phyloP scores from a whole-genome alignment of 176 grass and related monocot species.

The Bolboschoenus planiculmis region DNA sequence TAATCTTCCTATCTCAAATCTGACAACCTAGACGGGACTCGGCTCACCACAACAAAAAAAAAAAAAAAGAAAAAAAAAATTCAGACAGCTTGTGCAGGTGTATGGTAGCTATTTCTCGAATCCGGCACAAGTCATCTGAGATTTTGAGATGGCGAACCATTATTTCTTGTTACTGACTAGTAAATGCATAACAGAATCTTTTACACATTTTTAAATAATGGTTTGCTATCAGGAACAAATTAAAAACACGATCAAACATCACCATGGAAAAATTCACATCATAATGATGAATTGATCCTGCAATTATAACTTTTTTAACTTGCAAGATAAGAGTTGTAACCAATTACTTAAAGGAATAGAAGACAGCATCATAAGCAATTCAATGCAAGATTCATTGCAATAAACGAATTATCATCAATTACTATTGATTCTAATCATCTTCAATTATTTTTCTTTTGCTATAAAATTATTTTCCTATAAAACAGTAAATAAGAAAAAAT shows the following conservation, averaged over 20 bases:
- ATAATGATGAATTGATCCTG: background rate
- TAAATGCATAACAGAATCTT: background rate
- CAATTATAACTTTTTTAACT: background rate
- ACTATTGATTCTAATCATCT: background rate
- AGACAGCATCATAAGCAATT: background rate
- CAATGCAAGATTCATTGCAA: background rate
- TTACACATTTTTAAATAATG: background rate
- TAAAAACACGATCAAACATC: background rate
- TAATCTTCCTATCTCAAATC: background rate
- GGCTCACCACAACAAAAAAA: too few relatives aligned
- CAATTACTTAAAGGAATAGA: background rate
- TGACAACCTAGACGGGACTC: background rate
- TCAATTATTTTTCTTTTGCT: background rate
- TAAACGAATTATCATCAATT: background rate
- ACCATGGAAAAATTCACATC: background rate
- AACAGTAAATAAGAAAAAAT: background rate
- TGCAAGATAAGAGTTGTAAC: background rate
- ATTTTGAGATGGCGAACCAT: too few relatives aligned
- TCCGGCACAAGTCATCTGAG: too few relatives aligned
- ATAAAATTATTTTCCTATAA: constrained; percentile 5
- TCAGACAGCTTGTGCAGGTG: too few relatives aligned
- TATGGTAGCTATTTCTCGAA: background rate
- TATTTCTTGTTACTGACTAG: too few relatives aligned
- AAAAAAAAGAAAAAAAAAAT: too few relatives aligned
- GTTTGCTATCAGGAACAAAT: background rate